Base-by-base conservation (phyloP, 2,329 filamentous ascomycete species). In the Pyrenochaeta sp. region DNA sequence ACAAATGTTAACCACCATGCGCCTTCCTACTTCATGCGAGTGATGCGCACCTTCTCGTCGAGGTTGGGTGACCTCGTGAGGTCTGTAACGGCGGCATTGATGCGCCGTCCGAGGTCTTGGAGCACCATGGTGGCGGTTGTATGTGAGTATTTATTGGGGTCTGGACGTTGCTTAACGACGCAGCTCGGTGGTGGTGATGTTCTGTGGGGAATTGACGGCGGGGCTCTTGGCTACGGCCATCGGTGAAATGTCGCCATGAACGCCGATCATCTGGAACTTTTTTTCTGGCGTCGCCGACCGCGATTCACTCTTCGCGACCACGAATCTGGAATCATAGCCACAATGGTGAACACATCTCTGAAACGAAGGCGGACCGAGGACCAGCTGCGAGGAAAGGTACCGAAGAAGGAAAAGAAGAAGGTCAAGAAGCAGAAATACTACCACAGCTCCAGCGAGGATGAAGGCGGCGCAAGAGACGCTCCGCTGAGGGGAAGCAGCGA, bases 31-130 rank as follows among this genome's bases (percentile, higher is more conserved):
- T 69, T 58, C 43, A 49, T 50, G 10, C 36, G 13, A 34, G 24
- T 49, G 36, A 39, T 32, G 43, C 54, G 39, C 76, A 90, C 92
- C 90, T 98, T 98, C 82, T 99, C 95, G 77, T 98, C 94, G 69
- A 98, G 88, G 75, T 96, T 97, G 66, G 89, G 91, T 57, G 95
- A 92, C 73, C 94, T 87, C 59, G 94, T 97, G 73, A 98, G 86
- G 82, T 97, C 94, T 64, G 89, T 91, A 82, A 99, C 91, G 73
- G 95, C 95, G 84, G 92, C 88, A 82, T 97, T 98, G 80, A 99
- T 98, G 82, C 95, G 95, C 85, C 94, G 93, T 72, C 95, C 95
- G 59, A 99, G 88, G 86, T 99, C 95, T 88, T 97, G 93, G 76
- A 99, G 91, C 86, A 99, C 95, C 95, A 99, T 99, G 65, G 61